Percentiles rank a stretch among this genome's conserved stretches.
Evolutionary conservation across 306 rosid genomes (phyloP).

Genomic region (Glycyrrhiza uralensis): DNA sequence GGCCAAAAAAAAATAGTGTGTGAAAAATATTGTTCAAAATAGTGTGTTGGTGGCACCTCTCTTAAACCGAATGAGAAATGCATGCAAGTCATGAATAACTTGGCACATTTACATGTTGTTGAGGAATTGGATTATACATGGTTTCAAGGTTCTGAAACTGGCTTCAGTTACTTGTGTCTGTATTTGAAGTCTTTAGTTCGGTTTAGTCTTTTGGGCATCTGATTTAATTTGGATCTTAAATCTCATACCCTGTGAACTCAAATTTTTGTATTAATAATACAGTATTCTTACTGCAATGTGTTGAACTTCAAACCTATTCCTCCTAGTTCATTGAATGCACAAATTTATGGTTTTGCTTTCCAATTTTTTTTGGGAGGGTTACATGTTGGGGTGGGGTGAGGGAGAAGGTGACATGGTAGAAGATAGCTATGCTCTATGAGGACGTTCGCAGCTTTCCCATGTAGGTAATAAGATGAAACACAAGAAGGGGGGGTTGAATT

Average conservation of each 20-base stretch:
- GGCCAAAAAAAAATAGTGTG: too few relatives aligned
- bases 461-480: too few relatives aligned
- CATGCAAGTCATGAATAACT: background rate
- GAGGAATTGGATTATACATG: background rate
- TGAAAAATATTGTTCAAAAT: background rate
- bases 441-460: too few relatives aligned
- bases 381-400: too few relatives aligned
- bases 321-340: background rate
- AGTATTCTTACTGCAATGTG: background rate
- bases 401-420: too few relatives aligned
- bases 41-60: background rate
- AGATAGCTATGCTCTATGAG: too few relatives aligned
- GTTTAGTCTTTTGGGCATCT: background rate
- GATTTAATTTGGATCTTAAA: background rate
- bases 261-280: background rate
- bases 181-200: background rate
- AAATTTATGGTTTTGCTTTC: too few relatives aligned
- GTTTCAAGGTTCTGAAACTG: background rate
- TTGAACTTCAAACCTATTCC: background rate
- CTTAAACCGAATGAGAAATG: background rate
- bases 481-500: too few relatives aligned
- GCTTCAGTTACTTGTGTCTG: background rate
- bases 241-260: background rate
- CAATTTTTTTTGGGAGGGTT: too few relatives aligned
- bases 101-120: background rate